These are phyloP conservation scores for Gautieria morchelliformis DNA, from an alignment of 768 basidiomycete genomes.

Conservation along the genomic window DNA sequence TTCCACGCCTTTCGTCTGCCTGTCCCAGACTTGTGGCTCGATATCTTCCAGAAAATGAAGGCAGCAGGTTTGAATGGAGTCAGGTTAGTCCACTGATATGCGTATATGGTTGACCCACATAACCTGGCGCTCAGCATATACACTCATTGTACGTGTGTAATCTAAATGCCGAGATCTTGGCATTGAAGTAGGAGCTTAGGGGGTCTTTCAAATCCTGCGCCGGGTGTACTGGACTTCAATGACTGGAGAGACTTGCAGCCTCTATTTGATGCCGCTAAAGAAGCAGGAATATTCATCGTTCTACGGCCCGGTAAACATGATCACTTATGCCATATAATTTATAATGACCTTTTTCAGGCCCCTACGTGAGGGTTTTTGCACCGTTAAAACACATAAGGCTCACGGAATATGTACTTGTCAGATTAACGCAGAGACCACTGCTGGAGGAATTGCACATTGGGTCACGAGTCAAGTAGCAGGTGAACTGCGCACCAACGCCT, in stretches of 20 bases:
- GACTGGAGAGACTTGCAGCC: slow-evolving; percentile 62
- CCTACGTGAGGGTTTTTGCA: not conserved
- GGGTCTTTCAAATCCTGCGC: slow-evolving; percentile 68
- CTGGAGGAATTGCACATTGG: slow-evolving; percentile 67
- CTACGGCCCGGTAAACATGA: slow-evolving; percentile 53
- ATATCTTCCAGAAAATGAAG: slow-evolving; percentile 73
- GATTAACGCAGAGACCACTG: slow-evolving; percentile 51
- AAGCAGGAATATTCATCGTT: slow-evolving; percentile 68
- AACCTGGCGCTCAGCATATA: slow-evolving; percentile 51
- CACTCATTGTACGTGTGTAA: slow-evolving; percentile 38
- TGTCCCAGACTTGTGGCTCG: slow-evolving; percentile 71
- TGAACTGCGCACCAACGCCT: slow-evolving; percentile 60
- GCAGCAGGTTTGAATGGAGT: slow-evolving; percentile 68
- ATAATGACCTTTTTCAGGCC: not conserved
- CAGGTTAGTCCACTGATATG: not conserved
- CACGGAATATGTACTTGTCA: slow-evolving; percentile 27
- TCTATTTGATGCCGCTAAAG: slow-evolving; percentile 64
- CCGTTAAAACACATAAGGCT: not conserved
- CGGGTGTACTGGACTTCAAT: slow-evolving; percentile 62
- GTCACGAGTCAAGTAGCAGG: slow-evolving; percentile 58
- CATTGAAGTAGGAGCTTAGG: slow-evolving; percentile 18
- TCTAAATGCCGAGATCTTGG: not conserved
- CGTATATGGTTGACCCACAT: too few relatives aligned
- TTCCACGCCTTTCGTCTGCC: slow-evolving; percentile 79
- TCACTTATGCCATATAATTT: not conserved